Conservation (phyloP, 2,329 filamentous ascomycete species). For the Delphinella strobiligena region DNA sequence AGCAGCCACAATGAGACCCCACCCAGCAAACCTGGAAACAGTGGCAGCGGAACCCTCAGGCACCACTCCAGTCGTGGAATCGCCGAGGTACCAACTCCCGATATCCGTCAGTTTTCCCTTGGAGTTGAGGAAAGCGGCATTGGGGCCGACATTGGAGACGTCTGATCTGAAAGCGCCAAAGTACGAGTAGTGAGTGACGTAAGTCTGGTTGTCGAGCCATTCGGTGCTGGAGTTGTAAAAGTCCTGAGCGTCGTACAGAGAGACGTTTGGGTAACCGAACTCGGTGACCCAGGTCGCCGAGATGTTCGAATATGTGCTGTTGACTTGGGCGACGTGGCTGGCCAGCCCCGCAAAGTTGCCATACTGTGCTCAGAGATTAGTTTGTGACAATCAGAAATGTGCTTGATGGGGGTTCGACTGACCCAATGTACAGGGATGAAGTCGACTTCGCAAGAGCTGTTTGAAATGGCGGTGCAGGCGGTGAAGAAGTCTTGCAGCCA, state of each 20-base stretch:
- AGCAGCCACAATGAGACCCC: conserved; percentile 8
- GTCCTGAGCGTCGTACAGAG: conserved; percentile 44
- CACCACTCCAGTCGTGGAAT: conserved; percentile 25
- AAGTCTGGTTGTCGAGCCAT: conserved; percentile 41
- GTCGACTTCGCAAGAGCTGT: conserved; percentile 30
- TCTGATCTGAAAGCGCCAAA: conserved; percentile 63
- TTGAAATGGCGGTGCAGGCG: conserved; percentile 31
- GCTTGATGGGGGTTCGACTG: no score
- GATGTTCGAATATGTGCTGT: conserved; percentile 35
- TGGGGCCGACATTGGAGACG: conserved; percentile 58
- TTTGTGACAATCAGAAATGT: no score
- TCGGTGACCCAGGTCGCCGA: conserved; percentile 65
- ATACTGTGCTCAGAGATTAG: no score
- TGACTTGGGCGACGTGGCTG: conserved; percentile 51
- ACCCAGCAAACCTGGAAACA: conserved; percentile 17
- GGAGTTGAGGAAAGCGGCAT: conserved; percentile 57
- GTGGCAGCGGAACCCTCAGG: conserved; percentile 19
- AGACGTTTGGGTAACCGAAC: conserved; percentile 49
- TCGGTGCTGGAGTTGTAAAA: conserved; percentile 66
- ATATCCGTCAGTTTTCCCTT: conserved; percentile 62
- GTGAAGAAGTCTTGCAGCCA: conserved; percentile 59
- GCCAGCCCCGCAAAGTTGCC: conserved; percentile 58
- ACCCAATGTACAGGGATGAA: conserved; percentile 42
- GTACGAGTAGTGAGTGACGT: conserved; percentile 59
- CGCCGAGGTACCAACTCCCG: conserved; percentile 64